Base-by-base conservation (phyloP, 176 grass and related monocot genomes). In the Poa annua region DNA sequence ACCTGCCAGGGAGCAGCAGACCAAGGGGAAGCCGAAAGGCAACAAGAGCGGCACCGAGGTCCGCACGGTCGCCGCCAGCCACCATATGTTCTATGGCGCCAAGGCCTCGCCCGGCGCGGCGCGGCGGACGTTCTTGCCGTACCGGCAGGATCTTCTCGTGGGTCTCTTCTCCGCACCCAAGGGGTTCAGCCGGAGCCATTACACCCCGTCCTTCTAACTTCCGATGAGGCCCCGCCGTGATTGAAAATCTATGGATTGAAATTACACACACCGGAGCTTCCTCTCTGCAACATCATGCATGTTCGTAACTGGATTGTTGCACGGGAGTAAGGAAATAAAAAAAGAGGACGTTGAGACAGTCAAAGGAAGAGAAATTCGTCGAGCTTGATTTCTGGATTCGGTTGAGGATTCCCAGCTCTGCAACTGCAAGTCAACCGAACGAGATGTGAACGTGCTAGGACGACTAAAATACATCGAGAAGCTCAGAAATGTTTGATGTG, bases 71-170 rank as follows among this genome's bases (percentile, higher is more conserved):
- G 69, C 85, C 11, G 90, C 86, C 29, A 65, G 62, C 24, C 87
- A 91, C 34, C 75, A 79, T 41, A 34, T 87, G 49, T 90, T 83
- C 44, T 95, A 91, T 75, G 87, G 88, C 79, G 26, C 32, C 29
- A 92, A 74, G 86, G 20, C 65, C 4, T 47, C 72, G 51, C 16
- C 78, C 38, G 80, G 79, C 38, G 54, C 29, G 66, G 13, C 14
- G 20, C 81, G 93, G 42, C 89, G 79, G n/a, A 93, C 96, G 82
- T 98, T 95, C 68, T 66, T 98, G 49, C 96, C 92, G 14, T 92
- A 92, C 79, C 85, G 88, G 47, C 87, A 74, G 69, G 79, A 85
- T 16, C 81, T 91, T 16, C 81, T 91, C 78, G 14, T 94, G 6
- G 92, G 88, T 2, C 65, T 94, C 39, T 91, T 91, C 78, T 84